These are phyloP conservation scores for Fusarium miscanthi DNA, from an alignment of 2,329 filamentous ascomycete genomes.

Conservation along the genomic window DNA sequence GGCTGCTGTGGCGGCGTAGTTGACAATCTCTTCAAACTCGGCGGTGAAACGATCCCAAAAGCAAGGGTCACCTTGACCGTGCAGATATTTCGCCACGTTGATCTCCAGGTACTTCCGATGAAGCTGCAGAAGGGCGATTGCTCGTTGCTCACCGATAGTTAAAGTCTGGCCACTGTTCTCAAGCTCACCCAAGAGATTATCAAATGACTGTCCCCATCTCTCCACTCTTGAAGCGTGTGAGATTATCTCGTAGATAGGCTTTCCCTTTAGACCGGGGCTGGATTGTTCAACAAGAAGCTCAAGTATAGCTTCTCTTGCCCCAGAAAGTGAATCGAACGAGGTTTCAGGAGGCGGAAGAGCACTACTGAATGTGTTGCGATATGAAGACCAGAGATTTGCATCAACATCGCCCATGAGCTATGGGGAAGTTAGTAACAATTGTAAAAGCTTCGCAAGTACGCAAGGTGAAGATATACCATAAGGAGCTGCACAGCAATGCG, in stretches of 20 bases:
- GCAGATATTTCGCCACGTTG: constrained; percentile 15
- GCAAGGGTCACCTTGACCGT: constrained; percentile 19
- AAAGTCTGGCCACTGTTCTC: rapidly evolving
- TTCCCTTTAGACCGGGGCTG: constrained; percentile 20
- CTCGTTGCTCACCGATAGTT: not conserved
- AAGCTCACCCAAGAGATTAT: not conserved
- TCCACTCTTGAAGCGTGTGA: constrained; percentile 6
- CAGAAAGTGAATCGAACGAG: constrained; percentile 3
- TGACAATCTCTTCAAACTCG: constrained; percentile 12
- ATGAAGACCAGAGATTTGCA: not conserved
- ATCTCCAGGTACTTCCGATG: constrained; percentile 18
- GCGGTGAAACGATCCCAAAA: constrained; percentile 26
- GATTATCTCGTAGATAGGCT: not conserved
- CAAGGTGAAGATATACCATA: not conserved
- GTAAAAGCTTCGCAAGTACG: rapidly evolving
- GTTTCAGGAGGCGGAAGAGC: rapidly evolving
- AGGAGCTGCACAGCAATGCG: constrained; percentile 18
- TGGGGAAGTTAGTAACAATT: rapidly evolving
- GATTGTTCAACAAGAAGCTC: constrained; percentile 19
- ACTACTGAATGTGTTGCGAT: not conserved
- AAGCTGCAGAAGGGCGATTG: constrained; percentile 18
- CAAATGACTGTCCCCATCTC: constrained; percentile 10
- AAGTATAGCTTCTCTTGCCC: constrained; percentile 15
- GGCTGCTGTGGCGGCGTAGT: not conserved
- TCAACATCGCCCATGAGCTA: constrained; percentile 26